A percentile compares a stretch with the other conserved stretches of the same genome.
Evolutionary conservation across 257 asterid genomes (phyloP).

Genomic region (Handroanthus guayacan): DNA sequence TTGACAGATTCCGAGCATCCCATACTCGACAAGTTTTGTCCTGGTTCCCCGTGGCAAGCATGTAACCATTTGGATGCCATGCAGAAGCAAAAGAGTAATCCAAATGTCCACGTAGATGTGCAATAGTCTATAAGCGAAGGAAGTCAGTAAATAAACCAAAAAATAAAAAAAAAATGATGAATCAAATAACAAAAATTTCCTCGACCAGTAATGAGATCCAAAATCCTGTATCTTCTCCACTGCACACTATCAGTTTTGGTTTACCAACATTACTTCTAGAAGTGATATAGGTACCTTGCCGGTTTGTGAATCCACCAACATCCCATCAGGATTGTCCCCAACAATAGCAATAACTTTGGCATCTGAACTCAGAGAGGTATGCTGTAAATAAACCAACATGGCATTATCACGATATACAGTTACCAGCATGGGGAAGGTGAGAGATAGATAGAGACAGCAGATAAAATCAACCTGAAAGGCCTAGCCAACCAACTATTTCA

Average conservation of each 20-base stretch:
- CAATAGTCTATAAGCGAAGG: conserved; percentile 46
- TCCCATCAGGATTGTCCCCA: conserved; percentile 73
- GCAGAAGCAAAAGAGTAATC: conserved; percentile 79
- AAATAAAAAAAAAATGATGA: not conserved
- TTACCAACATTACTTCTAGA: conserved; percentile 4
- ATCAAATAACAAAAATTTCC: not conserved
- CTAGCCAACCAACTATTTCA: conserved; percentile 15
- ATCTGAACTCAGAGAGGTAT: conserved; percentile 71
- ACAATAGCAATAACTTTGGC: conserved; percentile 63
- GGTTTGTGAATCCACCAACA: conserved; percentile 69
- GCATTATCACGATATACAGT: conserved; percentile 9
- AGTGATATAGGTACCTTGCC: conserved; percentile 58
- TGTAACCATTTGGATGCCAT: conserved; percentile 70
- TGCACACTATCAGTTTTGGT: not conserved
- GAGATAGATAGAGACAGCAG: not conserved
- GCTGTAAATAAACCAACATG: conserved; percentile 48
- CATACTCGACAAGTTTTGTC: conserved; percentile 78
- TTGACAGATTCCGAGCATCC: conserved; percentile 67
- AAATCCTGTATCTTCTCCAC: conserved; percentile 9
- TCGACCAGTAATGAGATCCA: not conserved
- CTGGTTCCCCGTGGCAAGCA: conserved; percentile 76
- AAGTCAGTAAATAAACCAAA: not conserved
- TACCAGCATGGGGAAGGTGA: not conserved
- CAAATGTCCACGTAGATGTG: conserved; percentile 61
- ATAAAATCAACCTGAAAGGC: not conserved